Conservation (phyloP, 2,329 filamentous ascomycete species). For the Nigrospora osmanthi region DNA sequence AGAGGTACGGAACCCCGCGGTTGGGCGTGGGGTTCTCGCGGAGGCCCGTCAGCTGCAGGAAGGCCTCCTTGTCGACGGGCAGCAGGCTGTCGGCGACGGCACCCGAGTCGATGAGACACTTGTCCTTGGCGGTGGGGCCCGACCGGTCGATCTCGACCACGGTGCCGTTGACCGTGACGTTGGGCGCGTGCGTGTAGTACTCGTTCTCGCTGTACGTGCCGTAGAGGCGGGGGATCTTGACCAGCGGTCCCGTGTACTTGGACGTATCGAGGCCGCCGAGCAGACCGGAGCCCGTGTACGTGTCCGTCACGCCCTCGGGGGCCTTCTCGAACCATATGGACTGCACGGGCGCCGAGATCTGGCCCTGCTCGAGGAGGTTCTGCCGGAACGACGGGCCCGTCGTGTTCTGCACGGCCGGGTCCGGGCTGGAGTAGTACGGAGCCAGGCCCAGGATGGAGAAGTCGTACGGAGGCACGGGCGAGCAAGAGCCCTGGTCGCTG, state of each 20-base stretch:
- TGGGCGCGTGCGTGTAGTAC: slow-evolving; percentile 14
- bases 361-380: slow-evolving; percentile 18
- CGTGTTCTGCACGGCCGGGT: slow-evolving; percentile 10
- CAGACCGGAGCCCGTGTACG: slow-evolving; percentile 19
- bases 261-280: slow-evolving; percentile 24
- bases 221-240: slow-evolving; percentile 17
- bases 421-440: slow-evolving; percentile 13
- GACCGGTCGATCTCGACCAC: slow-evolving; percentile 6
- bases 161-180: slow-evolving; percentile 11
- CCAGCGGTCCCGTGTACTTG: slow-evolving; percentile 22
- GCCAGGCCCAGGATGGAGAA: slow-evolving; percentile 21
- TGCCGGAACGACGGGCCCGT: slow-evolving; percentile 20
- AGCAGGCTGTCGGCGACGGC: slow-evolving; percentile 16
- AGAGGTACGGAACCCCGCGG: slow-evolving; percentile 2
- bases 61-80: slow-evolving; percentile 10
- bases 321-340: slow-evolving; percentile 25
- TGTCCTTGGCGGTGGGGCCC: not conserved
- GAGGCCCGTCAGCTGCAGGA: slow-evolving; percentile 6
- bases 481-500: slow-evolving; percentile 10
- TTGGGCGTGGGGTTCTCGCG: not conserved
- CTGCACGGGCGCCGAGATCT: slow-evolving; percentile 18
- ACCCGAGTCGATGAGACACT: slow-evolving; percentile 24
- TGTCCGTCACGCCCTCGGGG: slow-evolving; percentile 10
- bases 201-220: slow-evolving; percentile 5
- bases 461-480: slow-evolving; percentile 12